Base-by-base conservation (phyloP, 1,284 basidiomycete species). In the Marasmius oreades region DNA sequence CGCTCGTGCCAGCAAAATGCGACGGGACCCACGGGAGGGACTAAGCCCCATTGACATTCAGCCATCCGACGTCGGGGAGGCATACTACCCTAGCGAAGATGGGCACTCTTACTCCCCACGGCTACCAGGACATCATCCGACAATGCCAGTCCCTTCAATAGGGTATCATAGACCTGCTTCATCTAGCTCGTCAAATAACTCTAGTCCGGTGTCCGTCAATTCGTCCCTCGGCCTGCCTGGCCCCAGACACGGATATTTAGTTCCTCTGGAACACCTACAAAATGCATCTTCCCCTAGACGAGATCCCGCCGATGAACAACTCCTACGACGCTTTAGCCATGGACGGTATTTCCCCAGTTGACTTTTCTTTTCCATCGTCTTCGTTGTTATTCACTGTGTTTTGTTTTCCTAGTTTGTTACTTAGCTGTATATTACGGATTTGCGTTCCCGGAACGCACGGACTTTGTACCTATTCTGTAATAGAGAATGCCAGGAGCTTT, bases 1-100 rank as follows among this genome's bases (percentile, higher is more conserved):
- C 68, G 87, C 89, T 43, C 79, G 88, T 52, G 80, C 86, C 52
- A 80, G 78, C 52, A 88, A 88, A 66, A 74, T 78, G 60, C 77
- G 83, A 56, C 79, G 81, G 31, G 82, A 85, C 56, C 74, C 77
- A 65, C 73, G 73, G 34, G 64, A 62, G 34, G 66, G 63, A 50
- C n/a, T 47, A 18, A 18, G 22, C 24, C 54, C 48, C 23, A 33
- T 31, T 11, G 39, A 18, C 16, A 39, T 51, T 26, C 26, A 26
- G 44, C 22, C 26, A 20, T 4, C 52, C 22, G 57, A 59, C 23
- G 46, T 51, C 28, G 48, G 23, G 31, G 45, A 45, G 33, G 44
- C 36, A 6, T 55, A 45, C 45, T 51, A 52, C 34, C 14, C 39
- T 18, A 24, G 23, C 5, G 5, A 44, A 12, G 51, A 37, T 2